These are phyloP conservation scores for Thalassiosira profunda DNA, from an alignment of 108 stramenopile genomes.

Conservation along the genomic window DNA sequence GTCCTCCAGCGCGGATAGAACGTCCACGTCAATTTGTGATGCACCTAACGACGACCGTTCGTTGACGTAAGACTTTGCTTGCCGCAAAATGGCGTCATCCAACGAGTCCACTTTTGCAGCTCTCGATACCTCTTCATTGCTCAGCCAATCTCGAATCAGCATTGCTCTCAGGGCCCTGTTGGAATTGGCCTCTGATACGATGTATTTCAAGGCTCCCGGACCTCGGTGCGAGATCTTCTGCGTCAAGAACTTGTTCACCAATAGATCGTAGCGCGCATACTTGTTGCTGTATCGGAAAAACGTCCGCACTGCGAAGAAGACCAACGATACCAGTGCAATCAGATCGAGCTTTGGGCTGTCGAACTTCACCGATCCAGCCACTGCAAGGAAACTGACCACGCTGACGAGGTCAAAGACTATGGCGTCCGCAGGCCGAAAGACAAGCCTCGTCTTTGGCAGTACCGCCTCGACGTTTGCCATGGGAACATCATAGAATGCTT, in stretches of 20 bases:
- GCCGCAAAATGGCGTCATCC: conserved; percentile 19
- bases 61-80: conserved; percentile 31
- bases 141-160: conserved; percentile 35
- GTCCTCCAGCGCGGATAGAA: conserved; percentile 62
- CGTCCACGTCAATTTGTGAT: conserved; percentile 53
- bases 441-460: conserved; percentile 76
- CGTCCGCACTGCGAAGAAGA: conserved; percentile 68
- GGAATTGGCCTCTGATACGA: conserved; percentile 66
- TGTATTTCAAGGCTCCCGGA: conserved; percentile 68
- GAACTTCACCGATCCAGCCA: conserved; percentile 63
- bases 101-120: conserved; percentile 9
- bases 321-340: conserved; percentile 71
- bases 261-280: conserved; percentile 82
- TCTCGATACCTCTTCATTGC: no score
- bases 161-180: conserved; percentile 68
- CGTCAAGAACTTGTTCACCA: conserved; percentile 88
- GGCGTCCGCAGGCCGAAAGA: conserved; percentile 87
- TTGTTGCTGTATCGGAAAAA: conserved; percentile 87
- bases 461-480: conserved; percentile 86
- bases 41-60: conserved; percentile 5
- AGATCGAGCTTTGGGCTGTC: conserved; percentile 80
- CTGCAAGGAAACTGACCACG: conserved; percentile 56
- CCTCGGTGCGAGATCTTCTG: conserved; percentile 75
- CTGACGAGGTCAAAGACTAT: conserved; percentile 77
- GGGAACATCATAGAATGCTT: conserved; percentile 74